Percentiles rank a stretch among this genome's conserved stretches.
phyloP scores from a whole-genome alignment of 768 basidiomycete genomes.

The Mycena capillaripes region DNA sequence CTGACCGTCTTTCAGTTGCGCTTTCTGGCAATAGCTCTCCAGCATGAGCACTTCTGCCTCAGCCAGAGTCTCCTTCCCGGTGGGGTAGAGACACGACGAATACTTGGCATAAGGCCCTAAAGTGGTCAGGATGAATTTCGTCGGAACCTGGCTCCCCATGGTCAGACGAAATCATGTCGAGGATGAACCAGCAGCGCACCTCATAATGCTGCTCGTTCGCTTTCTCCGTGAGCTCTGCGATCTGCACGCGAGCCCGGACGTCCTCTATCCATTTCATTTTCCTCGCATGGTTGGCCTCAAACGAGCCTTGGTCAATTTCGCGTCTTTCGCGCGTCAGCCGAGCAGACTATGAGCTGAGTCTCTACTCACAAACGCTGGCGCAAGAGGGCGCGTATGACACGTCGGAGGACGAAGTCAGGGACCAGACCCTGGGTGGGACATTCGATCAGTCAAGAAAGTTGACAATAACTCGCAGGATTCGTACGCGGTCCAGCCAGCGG shows the following conservation, averaged over 20 bases:
- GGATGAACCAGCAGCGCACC: constrained; percentile 48
- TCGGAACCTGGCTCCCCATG: constrained; percentile 59
- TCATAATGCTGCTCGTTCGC: constrained; percentile 87
- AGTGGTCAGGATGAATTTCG: constrained; percentile 74
- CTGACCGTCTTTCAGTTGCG: constrained; percentile 70
- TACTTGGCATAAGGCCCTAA: constrained; percentile 78
- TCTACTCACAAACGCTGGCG: constrained; percentile 54
- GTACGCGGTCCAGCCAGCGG: constrained; percentile 37
- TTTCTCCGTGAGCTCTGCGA: constrained; percentile 74
- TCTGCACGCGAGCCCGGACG: constrained; percentile 62
- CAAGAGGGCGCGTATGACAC: constrained; percentile 53
- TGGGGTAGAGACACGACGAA: constrained; percentile 75
- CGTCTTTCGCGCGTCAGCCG: constrained; percentile 61
- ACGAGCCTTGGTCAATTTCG: constrained; percentile 72
- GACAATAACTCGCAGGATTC: constrained; percentile 36
- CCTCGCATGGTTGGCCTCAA: constrained; percentile 71
- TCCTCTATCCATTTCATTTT: constrained; percentile 79
- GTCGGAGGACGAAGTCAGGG: constrained; percentile 70
- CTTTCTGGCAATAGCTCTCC: constrained; percentile 76
- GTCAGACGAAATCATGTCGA: neutral
- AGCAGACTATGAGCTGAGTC: constrained; percentile 66
- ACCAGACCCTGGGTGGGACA: constrained; percentile 62
- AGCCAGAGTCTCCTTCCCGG: constrained; percentile 68
- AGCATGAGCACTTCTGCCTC: constrained; percentile 78
- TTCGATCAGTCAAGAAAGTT: constrained; percentile 16